Evolutionary conservation across 768 basidiomycete species (phyloP), one percentile per base, ranked within the genome.

Genomic region (Kondoa malvinella): DNA sequence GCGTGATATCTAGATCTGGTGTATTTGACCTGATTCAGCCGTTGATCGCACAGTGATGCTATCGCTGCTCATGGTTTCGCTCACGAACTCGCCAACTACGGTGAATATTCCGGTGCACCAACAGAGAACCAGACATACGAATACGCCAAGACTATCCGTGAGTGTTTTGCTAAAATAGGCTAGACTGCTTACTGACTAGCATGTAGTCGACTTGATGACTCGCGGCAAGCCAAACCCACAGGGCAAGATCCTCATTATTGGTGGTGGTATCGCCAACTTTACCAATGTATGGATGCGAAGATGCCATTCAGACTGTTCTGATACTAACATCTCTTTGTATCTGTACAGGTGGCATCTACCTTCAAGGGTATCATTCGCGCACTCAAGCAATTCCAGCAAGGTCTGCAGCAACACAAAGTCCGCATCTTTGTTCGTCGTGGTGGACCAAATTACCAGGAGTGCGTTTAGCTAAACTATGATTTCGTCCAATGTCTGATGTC

Each of bases 291-390:
- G 50, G 14, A 56, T 14, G 14, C 25, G 14, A 56, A n/a, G n/a
- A 14, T 56, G 14, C 50, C 50, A 56, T 56, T 56, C 14, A 14
- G 50, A 56, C 25, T 56, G 14, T 25, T 56, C 14, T 56, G 50
- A 56, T 56, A 56, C 25, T 14, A 25, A 56, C 14, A 14, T 56
- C 50, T 56, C 25, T 25, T 56, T 25, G 14, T 25, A 56, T n/a
- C 14, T 25, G 50, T 14, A 56, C 50, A 56, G 92, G 50, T 97
- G 73, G 95, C 92, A 34, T 87, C 94, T 12, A 97, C 94, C 69
- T 99, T 99, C 87, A 96, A 97, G 83, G 94, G 94, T 71, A 99
- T 97, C 82, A 99, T 99, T 78, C 88, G 86, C 58, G 92, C 95
- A 21, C 83, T 99, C 72, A 87, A 94, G 81, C 88, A 92, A 78